Percentiles rank a stretch among this genome's conserved stretches.
Conservation (phyloP, 352 stramenopile species). For the Phytophthora melonis region DNA sequence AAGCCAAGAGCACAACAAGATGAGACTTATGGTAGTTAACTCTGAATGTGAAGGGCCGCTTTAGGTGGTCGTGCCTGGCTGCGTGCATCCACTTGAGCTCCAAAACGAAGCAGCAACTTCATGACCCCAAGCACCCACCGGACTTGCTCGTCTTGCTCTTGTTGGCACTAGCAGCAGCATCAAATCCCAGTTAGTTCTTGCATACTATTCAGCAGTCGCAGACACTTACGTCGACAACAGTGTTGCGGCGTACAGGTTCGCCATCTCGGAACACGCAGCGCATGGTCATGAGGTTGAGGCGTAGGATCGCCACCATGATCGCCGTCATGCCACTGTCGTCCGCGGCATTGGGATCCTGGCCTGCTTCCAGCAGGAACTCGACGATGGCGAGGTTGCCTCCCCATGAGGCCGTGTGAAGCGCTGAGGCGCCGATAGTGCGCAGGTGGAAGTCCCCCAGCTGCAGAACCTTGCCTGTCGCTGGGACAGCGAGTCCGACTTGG, state of each 20-base stretch:
- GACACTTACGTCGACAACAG: conserved; percentile 31
- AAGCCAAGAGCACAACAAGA: not conserved
- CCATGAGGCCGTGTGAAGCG: conserved; percentile 40
- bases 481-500: conserved; percentile 18
- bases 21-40: not conserved
- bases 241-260: conserved; percentile 27
- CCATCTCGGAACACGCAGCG: conserved; percentile 33
- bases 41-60: not conserved
- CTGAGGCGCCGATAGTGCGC: conserved; percentile 31
- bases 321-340: conserved; percentile 36
- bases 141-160: conserved; percentile 23
- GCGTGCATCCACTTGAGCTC: conserved; percentile 18
- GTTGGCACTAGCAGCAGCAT: conserved; percentile 14
- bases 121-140: conserved; percentile 12
- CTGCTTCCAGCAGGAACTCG: conserved; percentile 32
- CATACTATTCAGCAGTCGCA: not conserved
- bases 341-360: conserved; percentile 23
- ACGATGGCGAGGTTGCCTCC: conserved; percentile 20
- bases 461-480: conserved; percentile 19
- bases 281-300: conserved; percentile 33
- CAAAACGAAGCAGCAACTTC: conserved; percentile 17
- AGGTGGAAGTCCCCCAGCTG: conserved; percentile 37
- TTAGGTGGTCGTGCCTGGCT: conserved; percentile 19
- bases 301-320: conserved; percentile 41
- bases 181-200: too few species aligned